Conservation (phyloP, 2,329 filamentous ascomycete species). For the Verticillium klebahnii region DNA sequence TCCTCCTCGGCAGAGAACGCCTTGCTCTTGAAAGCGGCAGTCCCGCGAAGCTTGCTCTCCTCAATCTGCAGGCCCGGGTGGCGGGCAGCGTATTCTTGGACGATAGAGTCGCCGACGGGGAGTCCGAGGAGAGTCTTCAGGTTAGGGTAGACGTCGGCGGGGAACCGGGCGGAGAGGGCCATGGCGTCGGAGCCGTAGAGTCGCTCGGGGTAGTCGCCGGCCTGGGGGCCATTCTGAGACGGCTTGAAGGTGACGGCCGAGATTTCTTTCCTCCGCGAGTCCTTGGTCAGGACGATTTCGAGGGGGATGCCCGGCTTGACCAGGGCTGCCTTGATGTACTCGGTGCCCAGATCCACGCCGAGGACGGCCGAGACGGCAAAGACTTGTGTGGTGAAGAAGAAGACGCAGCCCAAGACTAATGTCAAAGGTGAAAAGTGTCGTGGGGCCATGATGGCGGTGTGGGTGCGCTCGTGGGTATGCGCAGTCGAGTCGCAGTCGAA, state of each 20-base stretch:
- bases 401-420: conserved; percentile 32
- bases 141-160: conserved; percentile 91
- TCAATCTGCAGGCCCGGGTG: conserved; percentile 76
- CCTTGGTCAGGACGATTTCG: conserved; percentile 96
- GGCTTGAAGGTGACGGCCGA: conserved; percentile 94
- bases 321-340: conserved; percentile 93
- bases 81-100: conserved; percentile 65
- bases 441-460: not conserved
- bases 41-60: conserved; percentile 54
- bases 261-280: conserved; percentile 92
- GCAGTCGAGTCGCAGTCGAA: not conserved
- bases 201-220: conserved; percentile 75
- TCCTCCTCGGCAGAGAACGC: conserved; percentile 59
- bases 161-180: conserved; percentile 80
- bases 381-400: conserved; percentile 42
- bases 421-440: conserved; percentile 27
- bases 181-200: conserved; percentile 90
- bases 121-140: conserved; percentile 87
- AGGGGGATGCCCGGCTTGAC: conserved; percentile 96
- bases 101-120: conserved; percentile 52
- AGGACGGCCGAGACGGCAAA: conserved; percentile 68
- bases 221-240: conserved; percentile 56
- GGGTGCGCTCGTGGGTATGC: not conserved
- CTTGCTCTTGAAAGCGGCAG: conserved; percentile 77
- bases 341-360: conserved; percentile 89